Base-by-base conservation (phyloP, 305 asterid genomes). In the Petunia hybrid region DNA sequence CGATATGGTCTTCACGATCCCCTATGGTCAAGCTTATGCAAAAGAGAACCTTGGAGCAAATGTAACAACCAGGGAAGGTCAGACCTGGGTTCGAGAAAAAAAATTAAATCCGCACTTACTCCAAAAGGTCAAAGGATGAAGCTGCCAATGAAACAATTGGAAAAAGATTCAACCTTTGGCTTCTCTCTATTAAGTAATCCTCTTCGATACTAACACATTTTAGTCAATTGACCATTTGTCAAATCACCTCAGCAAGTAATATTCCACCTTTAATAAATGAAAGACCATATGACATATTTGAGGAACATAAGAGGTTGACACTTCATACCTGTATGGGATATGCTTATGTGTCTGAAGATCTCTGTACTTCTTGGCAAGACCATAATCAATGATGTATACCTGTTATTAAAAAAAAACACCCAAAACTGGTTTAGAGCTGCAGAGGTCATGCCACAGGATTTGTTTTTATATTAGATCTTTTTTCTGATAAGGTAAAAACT, bases 331-430 rank as follows among this genome's bases (percentile, higher is more conserved):
- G 90, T 92, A 92, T n/a, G 94, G 95, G 83, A 91, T 93, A 85
- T 92, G 98, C 85, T 90, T 92, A 76, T 91, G 97, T 64, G 96
- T 94, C 68, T 89, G 92, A 81, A 90, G 96, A 87, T 94, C 97
- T 83, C 96, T 88, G 84, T 88, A 94, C 86, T 94, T 94, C 88
- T 94, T 94, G 71, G 96, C 98, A 86, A 94, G 98, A 16, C 97
- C 98, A 86, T 85, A 94, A 86, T 94, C 98, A 81, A 92, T 94
- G 74, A 92, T 71, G 84, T 92, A 94, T 43, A 94, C 97, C 98
- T 91, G 88, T 85, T 46, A 76, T 40, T 80, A 60, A 60, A 70
- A 65, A 79, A 82, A 57, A 66, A 48, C 75, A 77, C 69, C 69
- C 57, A 40, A 76, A 59, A 40, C 8, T 46, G 55, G 12, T 8